Percentiles rank a stretch among this genome's conserved stretches.
These are phyloP conservation scores for Trichoderma brevicompactum DNA, from an alignment of 2,329 filamentous ascomycete genomes.

Conservation along the genomic window DNA sequence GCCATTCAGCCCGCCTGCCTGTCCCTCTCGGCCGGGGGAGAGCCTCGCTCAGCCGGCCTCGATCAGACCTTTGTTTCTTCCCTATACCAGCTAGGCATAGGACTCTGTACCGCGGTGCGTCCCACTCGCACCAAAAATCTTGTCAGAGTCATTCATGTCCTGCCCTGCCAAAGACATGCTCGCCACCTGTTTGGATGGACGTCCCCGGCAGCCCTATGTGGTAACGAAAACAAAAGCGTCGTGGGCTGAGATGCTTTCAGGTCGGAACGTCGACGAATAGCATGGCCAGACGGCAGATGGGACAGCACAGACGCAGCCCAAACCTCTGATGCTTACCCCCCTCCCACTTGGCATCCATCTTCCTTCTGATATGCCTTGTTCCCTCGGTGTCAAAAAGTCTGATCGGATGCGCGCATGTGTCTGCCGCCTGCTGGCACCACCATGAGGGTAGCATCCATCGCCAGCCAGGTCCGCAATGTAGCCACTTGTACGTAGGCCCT, in stretches of 20 bases:
- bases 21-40: not conserved
- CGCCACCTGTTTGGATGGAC: not conserved
- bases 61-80: not conserved
- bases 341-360: not conserved
- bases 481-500: not conserved
- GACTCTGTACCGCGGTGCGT: no score
- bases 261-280: slow-evolving; percentile 12
- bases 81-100: not conserved
- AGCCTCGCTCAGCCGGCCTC: slow-evolving; percentile 6
- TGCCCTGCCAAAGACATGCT: not conserved
- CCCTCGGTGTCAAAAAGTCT: not conserved
- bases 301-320: not conserved
- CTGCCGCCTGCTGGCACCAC: slow-evolving; percentile 6
- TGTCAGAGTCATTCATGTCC: no score
- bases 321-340: not conserved
- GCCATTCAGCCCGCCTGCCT: not conserved
- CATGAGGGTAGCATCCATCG: slow-evolving; percentile 23
- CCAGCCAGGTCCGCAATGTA: not conserved
- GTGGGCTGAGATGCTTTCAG: slow-evolving; percentile 10
- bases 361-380: slow-evolving; percentile 2
- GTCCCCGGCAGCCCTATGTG: not conserved
- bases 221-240: not conserved
- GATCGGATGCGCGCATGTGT: slow-evolving; percentile 14
- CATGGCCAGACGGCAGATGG: not conserved
- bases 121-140: no score